Conservation (phyloP, 1,284 basidiomycete genomes). For the Irpex rosettiformis region DNA sequence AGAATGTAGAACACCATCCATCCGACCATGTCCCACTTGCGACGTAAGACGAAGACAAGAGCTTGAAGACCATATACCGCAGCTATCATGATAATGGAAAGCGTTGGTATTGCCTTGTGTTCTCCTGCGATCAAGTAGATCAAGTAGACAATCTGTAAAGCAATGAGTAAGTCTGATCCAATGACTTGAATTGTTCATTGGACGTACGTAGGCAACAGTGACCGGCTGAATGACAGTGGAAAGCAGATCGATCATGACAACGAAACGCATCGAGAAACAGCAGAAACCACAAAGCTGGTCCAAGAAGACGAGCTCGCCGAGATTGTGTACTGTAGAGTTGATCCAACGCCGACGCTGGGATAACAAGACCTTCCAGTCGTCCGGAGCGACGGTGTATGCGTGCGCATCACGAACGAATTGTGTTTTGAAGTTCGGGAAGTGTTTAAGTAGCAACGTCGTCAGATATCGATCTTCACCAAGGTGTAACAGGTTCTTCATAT, state of each 20-base stretch:
- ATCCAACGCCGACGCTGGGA: slow-evolving; percentile 99
- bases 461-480: slow-evolving; percentile 99
- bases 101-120: slow-evolving; percentile 63
- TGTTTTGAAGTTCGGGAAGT: slow-evolving; percentile 91
- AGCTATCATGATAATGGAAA: slow-evolving; percentile 89
- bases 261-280: slow-evolving; percentile 98
- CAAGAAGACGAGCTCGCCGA: slow-evolving; percentile 89
- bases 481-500: slow-evolving; percentile 96
- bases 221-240: slow-evolving; percentile 89
- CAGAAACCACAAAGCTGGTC: slow-evolving; percentile 96
- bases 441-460: slow-evolving; percentile 92
- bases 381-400: slow-evolving; percentile 89
- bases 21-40: slow-evolving; percentile 94
- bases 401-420: slow-evolving; percentile 94
- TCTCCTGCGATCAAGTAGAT: slow-evolving; percentile 72
- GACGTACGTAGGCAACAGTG: slow-evolving; percentile 88
- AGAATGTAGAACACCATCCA: slow-evolving; percentile 98
- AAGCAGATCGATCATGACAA: slow-evolving; percentile 94
- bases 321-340: slow-evolving; percentile 98
- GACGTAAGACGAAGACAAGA: slow-evolving; percentile 79
- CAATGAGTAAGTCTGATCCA: too few relatives aligned
- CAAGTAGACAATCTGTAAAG: slow-evolving; percentile 76
- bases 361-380: slow-evolving; percentile 92
- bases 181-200: slow-evolving; percentile 6
- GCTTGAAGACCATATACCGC: slow-evolving; percentile 93